Evolutionary conservation across 2,329 filamentous ascomycete genomes (phyloP), one percentile per base, ranked within the genome.

Genomic region (Magnaporthiopsis rhizophila): DNA sequence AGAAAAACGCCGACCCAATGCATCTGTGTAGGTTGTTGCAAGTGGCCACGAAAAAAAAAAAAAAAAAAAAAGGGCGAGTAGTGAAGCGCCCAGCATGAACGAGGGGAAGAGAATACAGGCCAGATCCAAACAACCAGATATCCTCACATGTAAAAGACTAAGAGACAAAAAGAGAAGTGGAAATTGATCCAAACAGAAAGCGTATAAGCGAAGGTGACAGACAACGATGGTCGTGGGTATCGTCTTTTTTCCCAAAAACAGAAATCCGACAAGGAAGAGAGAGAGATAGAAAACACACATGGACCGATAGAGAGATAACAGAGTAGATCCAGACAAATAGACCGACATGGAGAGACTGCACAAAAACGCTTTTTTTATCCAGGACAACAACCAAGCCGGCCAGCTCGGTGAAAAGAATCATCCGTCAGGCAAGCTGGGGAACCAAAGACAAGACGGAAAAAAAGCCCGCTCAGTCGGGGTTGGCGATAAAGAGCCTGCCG

Each of bases 401-500:
- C 5, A 53, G 45, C 5, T n/a, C n/a, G 45, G 21, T n/a, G 45
- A 15, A 7, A 53, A 11, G 45, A 53, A 21, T 6, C 45, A 53
- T n/a, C 21, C 21, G 5, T 2, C 13, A 18, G 15, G 9, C 12
- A 18, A 18, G 5, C 3, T 38, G 13, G 11, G 36, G 12, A 5
- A 18, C 15, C 3, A 38, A 15, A 21, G 9, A 21, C 21, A 5
- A 8, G 11, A n/a, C 13, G 12, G 11, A 21, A 50, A n/a, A 34
- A 53, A 15, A n/a, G 56, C 21, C 11, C 28, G 34, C 66, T 80
- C 77, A 84, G 75, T 95, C 91, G 24, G 91, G 91, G 75, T 96
- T 96, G 70, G 91, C 91, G 72, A 96, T 92, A 75, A 90, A 95
- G 65, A 96, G 82, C 67, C 91, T 84, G 61, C 87, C 87, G 34